These are phyloP conservation scores for Xylaria sp. DNA, from an alignment of 2,329 filamentous ascomycete species.

Conservation along the genomic window DNA sequence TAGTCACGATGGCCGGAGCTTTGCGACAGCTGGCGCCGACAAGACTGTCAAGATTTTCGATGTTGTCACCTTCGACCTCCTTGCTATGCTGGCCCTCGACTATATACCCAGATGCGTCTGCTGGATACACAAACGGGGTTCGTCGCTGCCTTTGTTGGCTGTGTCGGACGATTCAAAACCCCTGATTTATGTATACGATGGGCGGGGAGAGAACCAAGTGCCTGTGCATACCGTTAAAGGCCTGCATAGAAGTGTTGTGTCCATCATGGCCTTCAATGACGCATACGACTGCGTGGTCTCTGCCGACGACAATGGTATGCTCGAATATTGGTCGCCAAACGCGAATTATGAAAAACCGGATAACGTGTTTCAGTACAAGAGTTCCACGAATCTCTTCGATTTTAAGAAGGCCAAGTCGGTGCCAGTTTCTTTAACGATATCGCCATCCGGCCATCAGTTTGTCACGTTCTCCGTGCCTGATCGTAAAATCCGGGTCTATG, in stretches of 20 bases:
- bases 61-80: conserved; percentile 83
- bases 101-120: conserved; percentile 79
- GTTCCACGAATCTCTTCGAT: conserved; percentile 89
- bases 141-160: conserved; percentile 84
- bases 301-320: conserved; percentile 85
- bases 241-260: conserved; percentile 81
- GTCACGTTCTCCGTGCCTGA: conserved; percentile 91
- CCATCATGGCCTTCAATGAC: conserved; percentile 87
- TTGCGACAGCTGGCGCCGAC: conserved; percentile 83
- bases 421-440: conserved; percentile 80
- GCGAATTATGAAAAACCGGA: conserved; percentile 86
- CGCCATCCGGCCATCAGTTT: conserved; percentile 83
- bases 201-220: conserved; percentile 75
- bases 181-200: conserved; percentile 83
- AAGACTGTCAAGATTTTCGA: conserved; percentile 80
- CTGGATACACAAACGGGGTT: conserved; percentile 87
- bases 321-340: conserved; percentile 92
- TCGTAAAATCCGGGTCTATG: conserved; percentile 88
- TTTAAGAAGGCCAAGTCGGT: conserved; percentile 94
- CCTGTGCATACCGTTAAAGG: conserved; percentile 77
- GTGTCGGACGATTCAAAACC: conserved; percentile 76
- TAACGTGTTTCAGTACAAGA: conserved; percentile 91
- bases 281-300: conserved; percentile 89
- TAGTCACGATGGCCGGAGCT: conserved; percentile 89
- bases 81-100: conserved; percentile 79